Conservation (phyloP, 108 stramenopile genomes). For the Cyclotella distinguenda region DNA sequence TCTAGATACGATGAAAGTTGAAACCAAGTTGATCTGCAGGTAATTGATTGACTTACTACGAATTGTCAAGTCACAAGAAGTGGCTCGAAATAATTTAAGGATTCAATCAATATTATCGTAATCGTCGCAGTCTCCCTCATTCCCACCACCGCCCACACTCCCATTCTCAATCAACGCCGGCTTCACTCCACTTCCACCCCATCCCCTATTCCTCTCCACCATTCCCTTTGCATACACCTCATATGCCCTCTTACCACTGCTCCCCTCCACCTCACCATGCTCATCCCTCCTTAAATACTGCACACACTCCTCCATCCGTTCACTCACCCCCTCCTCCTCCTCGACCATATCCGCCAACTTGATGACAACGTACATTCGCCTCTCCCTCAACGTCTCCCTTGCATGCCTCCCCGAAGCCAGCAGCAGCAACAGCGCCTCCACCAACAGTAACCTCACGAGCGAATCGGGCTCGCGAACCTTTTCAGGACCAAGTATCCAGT, state of each 20-base stretch:
- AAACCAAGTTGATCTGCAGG: too few species aligned
- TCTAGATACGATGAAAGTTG: too few species aligned
- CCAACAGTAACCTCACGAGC: slow-evolving; percentile 56
- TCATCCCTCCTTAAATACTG: slow-evolving; percentile 86
- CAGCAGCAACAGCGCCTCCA: slow-evolving; percentile 72
- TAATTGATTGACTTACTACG: too few species aligned
- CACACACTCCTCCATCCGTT: slow-evolving; percentile 84
- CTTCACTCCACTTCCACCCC: slow-evolving; percentile 15
- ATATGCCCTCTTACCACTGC: slow-evolving; percentile 67
- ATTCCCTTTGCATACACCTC: slow-evolving; percentile 45
- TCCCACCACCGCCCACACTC: not conserved
- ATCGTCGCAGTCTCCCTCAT: slow-evolving; percentile 16
- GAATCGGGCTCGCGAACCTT: slow-evolving; percentile 74
- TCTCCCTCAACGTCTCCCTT: slow-evolving; percentile 63
- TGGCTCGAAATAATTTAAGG: too few species aligned
- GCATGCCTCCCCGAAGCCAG: slow-evolving; percentile 69
- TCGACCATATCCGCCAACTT: slow-evolving; percentile 87
- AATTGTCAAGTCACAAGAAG: too few species aligned
- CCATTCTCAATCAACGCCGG: slow-evolving; percentile 3
- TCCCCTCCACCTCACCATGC: slow-evolving; percentile 80
- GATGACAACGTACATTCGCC: slow-evolving; percentile 70
- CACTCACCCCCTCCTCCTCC: slow-evolving; percentile 77
- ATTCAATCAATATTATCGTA: slow-evolving; percentile 49
- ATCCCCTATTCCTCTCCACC: slow-evolving; percentile 28
- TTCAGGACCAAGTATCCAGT: slow-evolving; percentile 84